Conservation (phyloP, 495 filamentous ascomycete genomes). For the Bryoglossum gracile region DNA sequence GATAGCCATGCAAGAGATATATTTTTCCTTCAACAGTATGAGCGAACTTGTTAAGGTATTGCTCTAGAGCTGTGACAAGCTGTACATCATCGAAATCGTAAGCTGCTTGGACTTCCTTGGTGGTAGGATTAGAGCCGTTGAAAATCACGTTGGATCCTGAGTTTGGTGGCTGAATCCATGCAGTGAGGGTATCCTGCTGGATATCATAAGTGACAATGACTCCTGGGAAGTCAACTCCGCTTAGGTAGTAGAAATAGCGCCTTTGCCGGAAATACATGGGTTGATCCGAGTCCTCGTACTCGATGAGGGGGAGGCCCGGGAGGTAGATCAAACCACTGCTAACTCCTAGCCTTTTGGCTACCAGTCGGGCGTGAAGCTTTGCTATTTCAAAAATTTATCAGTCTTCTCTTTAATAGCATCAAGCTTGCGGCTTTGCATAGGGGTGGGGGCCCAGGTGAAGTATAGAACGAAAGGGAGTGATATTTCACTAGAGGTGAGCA, state of each 20-base stretch:
- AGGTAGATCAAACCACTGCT: constrained; percentile 58
- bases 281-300: constrained; percentile 55
- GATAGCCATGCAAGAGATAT: constrained; percentile 32
- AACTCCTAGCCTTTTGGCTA: constrained; percentile 57
- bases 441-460: no score
- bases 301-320: constrained; percentile 37
- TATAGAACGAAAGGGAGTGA: not conserved
- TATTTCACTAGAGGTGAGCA: not conserved
- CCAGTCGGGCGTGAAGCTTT: constrained; percentile 71
- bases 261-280: constrained; percentile 53
- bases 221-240: constrained; percentile 52
- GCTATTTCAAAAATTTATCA: constrained; percentile 38
- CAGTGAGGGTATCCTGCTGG: constrained; percentile 42
- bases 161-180: constrained; percentile 55
- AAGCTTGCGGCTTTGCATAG: no score
- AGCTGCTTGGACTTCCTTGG: constrained; percentile 57
- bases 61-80: constrained; percentile 35
- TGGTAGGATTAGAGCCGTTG: constrained; percentile 48
- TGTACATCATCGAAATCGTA: constrained; percentile 79
- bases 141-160: constrained; percentile 46
- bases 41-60: constrained; percentile 30
- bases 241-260: constrained; percentile 66
- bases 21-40: constrained; percentile 29
- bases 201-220: constrained; percentile 60
- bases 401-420: no score